phyloP scores from a whole-genome alignment of 2,329 filamentous ascomycete genomes.

The Aspergillus sp. region DNA sequence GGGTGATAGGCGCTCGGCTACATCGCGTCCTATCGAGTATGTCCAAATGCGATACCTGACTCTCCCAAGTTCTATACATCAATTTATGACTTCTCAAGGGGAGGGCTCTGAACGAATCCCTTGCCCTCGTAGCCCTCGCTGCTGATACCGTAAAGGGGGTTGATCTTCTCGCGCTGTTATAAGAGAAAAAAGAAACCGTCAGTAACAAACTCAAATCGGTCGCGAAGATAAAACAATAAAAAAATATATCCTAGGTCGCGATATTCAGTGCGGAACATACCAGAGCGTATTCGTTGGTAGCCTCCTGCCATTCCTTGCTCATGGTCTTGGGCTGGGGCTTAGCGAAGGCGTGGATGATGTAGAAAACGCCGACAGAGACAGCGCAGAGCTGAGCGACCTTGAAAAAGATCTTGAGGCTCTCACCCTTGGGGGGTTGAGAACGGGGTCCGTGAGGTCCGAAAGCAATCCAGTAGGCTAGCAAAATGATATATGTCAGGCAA shows the following conservation, averaged over 20 bases:
- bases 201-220: slow-evolving; percentile 19
- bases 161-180: slow-evolving; percentile 73
- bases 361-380: slow-evolving; percentile 71
- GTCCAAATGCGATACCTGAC: slow-evolving; percentile 25
- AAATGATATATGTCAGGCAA: slow-evolving; percentile 22
- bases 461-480: slow-evolving; percentile 94
- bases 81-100: slow-evolving; percentile 40
- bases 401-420: slow-evolving; percentile 74
- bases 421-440: slow-evolving; percentile 76
- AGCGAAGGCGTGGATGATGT: slow-evolving; percentile 68
- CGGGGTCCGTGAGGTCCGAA: slow-evolving; percentile 96
- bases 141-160: slow-evolving; percentile 81
- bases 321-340: slow-evolving; percentile 77
- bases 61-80: slow-evolving; percentile 21
- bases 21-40: slow-evolving; percentile 15
- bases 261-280: slow-evolving; percentile 53
- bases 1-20: slow-evolving; percentile 9
- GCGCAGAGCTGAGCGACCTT: slow-evolving; percentile 69
- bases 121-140: slow-evolving; percentile 76
- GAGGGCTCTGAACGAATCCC: slow-evolving; percentile 70
- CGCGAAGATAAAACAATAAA: neutral
- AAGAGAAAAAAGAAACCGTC: slow-evolving; percentile 14
- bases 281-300: slow-evolving; percentile 89
- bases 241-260: neutral
- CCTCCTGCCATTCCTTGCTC: slow-evolving; percentile 97